Evolutionary conservation across 2,329 filamentous ascomycete species (phyloP), one percentile per base, ranked within the genome.

Genomic region (Xylaria sp.): DNA sequence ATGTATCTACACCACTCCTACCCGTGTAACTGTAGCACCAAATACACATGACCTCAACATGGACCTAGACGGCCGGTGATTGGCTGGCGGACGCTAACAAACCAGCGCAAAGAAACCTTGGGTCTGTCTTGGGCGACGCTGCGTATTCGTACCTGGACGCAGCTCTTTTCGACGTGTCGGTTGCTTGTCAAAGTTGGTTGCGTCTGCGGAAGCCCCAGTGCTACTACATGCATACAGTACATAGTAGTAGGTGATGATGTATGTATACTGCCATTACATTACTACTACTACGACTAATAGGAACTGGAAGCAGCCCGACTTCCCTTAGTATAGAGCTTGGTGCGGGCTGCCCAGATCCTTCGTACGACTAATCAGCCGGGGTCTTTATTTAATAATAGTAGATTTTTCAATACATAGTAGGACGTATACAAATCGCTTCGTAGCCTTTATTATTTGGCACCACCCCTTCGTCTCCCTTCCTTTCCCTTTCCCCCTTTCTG

Each of bases 401-500:
- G n/a, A 53, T 65, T 65, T 67, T 66, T 67, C 45, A 64, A 66
- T n/a, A n/a, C n/a, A n/a, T n/a, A n/a, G n/a, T 63, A 61, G 50
- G 60, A 62, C 56, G 15, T n/a, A n/a, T 69, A 69, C 69, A 61
- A 67, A 65, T 70, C 67, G 63, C 69, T 65, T 71, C 56, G 60
- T 69, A 20, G 53, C 67, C 69, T 69, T 71, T 59, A 62, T 65
- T 45, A 63, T 56, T 61, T 28, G 50, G 20, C 36, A 53, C 46
- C 25, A 55, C 43, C 48, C 50, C 43, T 57, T 63, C 56, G 43
- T 30, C 53, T 50, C 58, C 59, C 20, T 57, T 65, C 48, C 53
- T 39, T 59, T 53, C 56, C 46, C 52, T 53, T 60, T 45, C 60
- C 45, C 60, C 45, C 20, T 65, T 60, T 57, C 61, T 60, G 58